Base-by-base conservation (phyloP, 441 rosid species). In the Euphorbia schlechtendalii region DNA sequence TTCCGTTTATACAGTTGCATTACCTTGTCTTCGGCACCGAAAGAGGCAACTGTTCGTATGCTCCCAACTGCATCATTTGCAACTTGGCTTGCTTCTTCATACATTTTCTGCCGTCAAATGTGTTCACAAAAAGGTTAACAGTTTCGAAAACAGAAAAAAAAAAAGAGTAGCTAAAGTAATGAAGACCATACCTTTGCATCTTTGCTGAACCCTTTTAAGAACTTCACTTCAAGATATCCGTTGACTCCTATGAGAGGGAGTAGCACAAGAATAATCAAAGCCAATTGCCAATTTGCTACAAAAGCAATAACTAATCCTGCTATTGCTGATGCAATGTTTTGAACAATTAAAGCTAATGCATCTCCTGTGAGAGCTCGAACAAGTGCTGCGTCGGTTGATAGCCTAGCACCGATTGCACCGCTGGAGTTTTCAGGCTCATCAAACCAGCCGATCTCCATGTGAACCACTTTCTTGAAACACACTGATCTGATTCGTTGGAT, bases 81-180 rank as follows among this genome's bases (percentile, higher is more conserved):
- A n/a, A n/a, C n/a, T n/a, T n/a, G n/a, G n/a, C 93, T 92, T 15
- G 98, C 98, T 73, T 89, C 92, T 72, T 86, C 92, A 2, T 87
- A 92, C 86, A 81, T 84, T 75, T 56, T 74, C 96, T 92, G 82
- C 67, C 61, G n/a, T 22, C 12, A 43, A 43, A 43, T 43, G 12
- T 43, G 48, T 43, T 15, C 20, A 18, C 6, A 12, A 3, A 41
- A 3, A 3, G 45, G 5, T 41, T 41, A 48, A 48, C 5, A 17
- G 1, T 3, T 48, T 18, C 18, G 53, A 15, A 48, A 17, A 18
- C 22, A 8, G 15, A n/a, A n/a, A n/a, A n/a, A n/a, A n/a, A 48
- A 48, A 86, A 62, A 68, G 83, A 77, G 95, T 92, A 87, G 64
- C 81, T 77, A 21, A 8, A 18, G 15, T 15, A 17, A 48, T 48